Evolutionary conservation across 75 land plant genomes (phyloP).

Genomic region (Azolla pinnata): DNA sequence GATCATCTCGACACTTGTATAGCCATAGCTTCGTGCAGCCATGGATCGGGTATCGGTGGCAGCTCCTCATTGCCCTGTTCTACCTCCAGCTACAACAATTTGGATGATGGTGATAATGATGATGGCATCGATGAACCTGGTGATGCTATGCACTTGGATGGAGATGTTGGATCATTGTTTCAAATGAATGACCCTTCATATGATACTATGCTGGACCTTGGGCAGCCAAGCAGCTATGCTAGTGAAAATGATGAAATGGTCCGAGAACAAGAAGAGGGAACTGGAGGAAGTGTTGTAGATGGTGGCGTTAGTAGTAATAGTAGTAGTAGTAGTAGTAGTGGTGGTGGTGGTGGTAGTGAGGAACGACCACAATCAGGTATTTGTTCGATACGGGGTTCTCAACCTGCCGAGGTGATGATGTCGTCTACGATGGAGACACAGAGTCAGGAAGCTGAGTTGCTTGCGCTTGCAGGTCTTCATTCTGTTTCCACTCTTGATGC

Average conservation of each 20-base stretch:
- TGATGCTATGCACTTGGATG: slow-evolving; percentile 21
- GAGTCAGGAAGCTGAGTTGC: slow-evolving; percentile 50
- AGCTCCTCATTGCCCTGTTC: slow-evolving; percentile 5
- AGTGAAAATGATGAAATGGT: neutral
- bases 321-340: neutral
- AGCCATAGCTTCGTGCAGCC: slow-evolving; percentile 65
- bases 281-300: neutral
- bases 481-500: slow-evolving; percentile 86
- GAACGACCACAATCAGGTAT: slow-evolving; percentile 60
- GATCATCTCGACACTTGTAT: slow-evolving; percentile 70
- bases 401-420: slow-evolving; percentile 77
- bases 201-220: too few relatives aligned
- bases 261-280: neutral
- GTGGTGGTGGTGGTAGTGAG: slow-evolving; percentile 12
- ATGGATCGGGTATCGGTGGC: slow-evolving; percentile 16
- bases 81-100: slow-evolving; percentile 11
- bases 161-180: neutral
- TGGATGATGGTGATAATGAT: slow-evolving; percentile 33
- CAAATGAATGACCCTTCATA: neutral
- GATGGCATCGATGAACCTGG: slow-evolving; percentile 31
- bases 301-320: slow-evolving; percentile 1
- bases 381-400: slow-evolving; percentile 64
- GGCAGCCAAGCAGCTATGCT: too few relatives aligned
- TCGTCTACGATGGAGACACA: slow-evolving; percentile 82
- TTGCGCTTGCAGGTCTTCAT: slow-evolving; percentile 79